phyloP scores from a whole-genome alignment of 768 basidiomycete genomes.

The Mycena kentingensis region DNA sequence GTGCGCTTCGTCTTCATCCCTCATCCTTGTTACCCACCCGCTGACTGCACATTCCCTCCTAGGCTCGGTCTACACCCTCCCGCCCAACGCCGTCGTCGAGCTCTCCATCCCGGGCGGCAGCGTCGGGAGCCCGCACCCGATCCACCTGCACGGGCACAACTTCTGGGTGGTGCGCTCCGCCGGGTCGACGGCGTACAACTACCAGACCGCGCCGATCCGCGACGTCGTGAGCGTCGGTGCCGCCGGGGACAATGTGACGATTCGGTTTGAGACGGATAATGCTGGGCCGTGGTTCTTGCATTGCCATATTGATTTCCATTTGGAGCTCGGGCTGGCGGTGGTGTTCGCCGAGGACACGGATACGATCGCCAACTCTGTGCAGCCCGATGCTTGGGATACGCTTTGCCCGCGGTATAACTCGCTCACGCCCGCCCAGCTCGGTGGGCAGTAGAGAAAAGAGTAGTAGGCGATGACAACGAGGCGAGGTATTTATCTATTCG shows the following conservation, averaged over 20 bases:
- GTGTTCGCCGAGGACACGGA: constrained; percentile 31
- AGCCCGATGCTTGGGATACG: constrained; percentile 22
- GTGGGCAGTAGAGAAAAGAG: too few species aligned
- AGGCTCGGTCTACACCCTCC: constrained; percentile 38
- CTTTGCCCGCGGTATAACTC: constrained; percentile 34
- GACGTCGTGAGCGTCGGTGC: constrained; percentile 54
- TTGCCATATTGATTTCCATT: constrained; percentile 45
- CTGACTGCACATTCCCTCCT: too few species aligned
- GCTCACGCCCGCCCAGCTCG: constrained; percentile 1
- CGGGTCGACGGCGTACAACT: constrained; percentile 40
- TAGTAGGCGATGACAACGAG: too few species aligned
- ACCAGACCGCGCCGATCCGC: constrained; percentile 52
- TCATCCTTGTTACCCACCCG: too few species aligned
- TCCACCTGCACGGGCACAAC: constrained; percentile 49
- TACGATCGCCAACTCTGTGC: constrained; percentile 8
- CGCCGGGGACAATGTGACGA: constrained; percentile 44
- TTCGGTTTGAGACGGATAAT: constrained; percentile 71
- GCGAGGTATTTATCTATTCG: too few species aligned
- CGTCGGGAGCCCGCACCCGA: constrained; percentile 38
- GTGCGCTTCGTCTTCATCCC: too few species aligned
- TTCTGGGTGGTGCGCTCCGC: constrained; percentile 48
- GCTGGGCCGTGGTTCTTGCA: constrained; percentile 49
- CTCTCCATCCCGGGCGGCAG: constrained; percentile 36
- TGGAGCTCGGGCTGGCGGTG: constrained; percentile 35
- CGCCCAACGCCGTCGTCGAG: constrained; percentile 40